Conservation (phyloP, 2,329 filamentous ascomycete species). For the Didymella keratinophila region DNA sequence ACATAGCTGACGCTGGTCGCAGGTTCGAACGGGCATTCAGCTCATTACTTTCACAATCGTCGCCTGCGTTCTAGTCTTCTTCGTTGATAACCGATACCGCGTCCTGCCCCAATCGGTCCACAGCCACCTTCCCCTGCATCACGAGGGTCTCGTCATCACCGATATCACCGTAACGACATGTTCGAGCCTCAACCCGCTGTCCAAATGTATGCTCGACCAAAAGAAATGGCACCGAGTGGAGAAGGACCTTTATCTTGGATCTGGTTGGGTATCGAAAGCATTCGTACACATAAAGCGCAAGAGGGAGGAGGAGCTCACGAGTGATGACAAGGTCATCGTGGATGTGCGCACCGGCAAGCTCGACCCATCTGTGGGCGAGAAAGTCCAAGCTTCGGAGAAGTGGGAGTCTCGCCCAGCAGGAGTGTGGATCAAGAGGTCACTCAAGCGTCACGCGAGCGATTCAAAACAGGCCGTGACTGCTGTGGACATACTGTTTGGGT, state of each 20-base stretch:
- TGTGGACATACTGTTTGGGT: slow-evolving; percentile 86
- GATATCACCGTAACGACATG: slow-evolving; percentile 83
- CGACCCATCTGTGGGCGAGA: slow-evolving; percentile 68
- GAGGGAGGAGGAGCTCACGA: slow-evolving; percentile 80
- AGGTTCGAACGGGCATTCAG: slow-evolving; percentile 74
- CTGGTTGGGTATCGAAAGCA: slow-evolving; percentile 76
- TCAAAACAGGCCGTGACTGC: slow-evolving; percentile 78
- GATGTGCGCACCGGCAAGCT: slow-evolving; percentile 78
- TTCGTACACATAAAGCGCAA: slow-evolving; percentile 85
- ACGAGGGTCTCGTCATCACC: slow-evolving; percentile 83
- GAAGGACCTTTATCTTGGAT: slow-evolving; percentile 85
- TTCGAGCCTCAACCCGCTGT: slow-evolving; percentile 75
- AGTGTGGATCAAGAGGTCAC: slow-evolving; percentile 81
- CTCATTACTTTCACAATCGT: slow-evolving; percentile 71
- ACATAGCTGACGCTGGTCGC: not conserved
- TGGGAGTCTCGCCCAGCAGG: slow-evolving; percentile 83
- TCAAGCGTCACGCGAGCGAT: slow-evolving; percentile 76
- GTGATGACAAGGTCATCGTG: slow-evolving; percentile 79
- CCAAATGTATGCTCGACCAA: slow-evolving; percentile 76
- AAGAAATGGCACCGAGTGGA: slow-evolving; percentile 83
- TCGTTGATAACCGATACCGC: slow-evolving; percentile 88
- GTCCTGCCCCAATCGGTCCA: slow-evolving; percentile 87
- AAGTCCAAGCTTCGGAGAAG: slow-evolving; percentile 64
- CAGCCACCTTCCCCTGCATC: slow-evolving; percentile 81
- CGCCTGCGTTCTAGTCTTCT: slow-evolving; percentile 72